Evolutionary conservation across 1,139 yeast species (phyloP).

Genomic region (Citeromyces hawaiiensis): DNA sequence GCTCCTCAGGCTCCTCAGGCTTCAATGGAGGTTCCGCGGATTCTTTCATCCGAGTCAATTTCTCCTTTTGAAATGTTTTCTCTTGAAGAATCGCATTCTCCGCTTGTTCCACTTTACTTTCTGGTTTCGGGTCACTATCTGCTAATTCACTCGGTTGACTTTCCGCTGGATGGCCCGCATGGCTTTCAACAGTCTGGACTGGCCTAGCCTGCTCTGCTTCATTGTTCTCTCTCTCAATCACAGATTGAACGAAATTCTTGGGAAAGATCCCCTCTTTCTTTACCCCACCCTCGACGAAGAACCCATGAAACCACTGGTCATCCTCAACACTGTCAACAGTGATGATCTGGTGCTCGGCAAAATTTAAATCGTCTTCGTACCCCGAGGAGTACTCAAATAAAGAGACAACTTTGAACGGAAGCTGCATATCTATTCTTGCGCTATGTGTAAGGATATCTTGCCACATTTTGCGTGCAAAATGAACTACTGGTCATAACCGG

Average conservation of each 20-base stretch:
- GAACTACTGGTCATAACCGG: too few species aligned
- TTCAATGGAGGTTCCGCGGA: slow-evolving; percentile 5
- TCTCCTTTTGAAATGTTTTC: slow-evolving; percentile 1
- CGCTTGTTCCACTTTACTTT: slow-evolving; percentile 2
- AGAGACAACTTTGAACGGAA: slow-evolving; percentile 64
- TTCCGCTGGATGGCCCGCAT: slow-evolving; percentile 2
- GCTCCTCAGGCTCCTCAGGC: too few species aligned
- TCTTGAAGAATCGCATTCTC: not conserved
- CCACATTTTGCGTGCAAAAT: too few species aligned
- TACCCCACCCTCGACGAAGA: slow-evolving; percentile 25
- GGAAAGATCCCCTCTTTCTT: slow-evolving; percentile 72
- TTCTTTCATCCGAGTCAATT: not conserved
- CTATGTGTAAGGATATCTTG: not conserved
- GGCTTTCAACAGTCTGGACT: slow-evolving; percentile 2
- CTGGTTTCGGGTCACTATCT: too few species aligned
- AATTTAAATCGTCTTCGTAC: slow-evolving; percentile 72
- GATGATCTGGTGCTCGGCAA: slow-evolving; percentile 53
- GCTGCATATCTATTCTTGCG: not conserved
- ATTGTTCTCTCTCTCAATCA: slow-evolving; percentile 7
- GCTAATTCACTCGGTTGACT: too few species aligned
- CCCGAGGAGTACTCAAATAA: slow-evolving; percentile 65
- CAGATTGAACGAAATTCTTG: slow-evolving; percentile 55
- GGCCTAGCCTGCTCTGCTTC: not conserved
- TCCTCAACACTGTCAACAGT: slow-evolving; percentile 71
- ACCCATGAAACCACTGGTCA: slow-evolving; percentile 84